phyloP scores from a whole-genome alignment of 148 eudicot species.

The Persicaria maculosa region DNA sequence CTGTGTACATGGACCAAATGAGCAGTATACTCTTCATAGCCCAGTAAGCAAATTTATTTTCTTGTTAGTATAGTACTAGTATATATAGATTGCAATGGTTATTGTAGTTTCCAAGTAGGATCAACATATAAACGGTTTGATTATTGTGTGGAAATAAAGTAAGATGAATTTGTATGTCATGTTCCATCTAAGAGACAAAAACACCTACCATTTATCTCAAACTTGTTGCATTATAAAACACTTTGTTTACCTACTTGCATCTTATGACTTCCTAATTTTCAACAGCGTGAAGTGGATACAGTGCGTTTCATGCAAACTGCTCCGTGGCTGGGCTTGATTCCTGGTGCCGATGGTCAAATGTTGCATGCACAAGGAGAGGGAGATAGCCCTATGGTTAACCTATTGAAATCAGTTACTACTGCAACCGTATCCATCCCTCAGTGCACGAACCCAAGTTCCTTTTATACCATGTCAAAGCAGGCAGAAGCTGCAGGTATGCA shows the following conservation, averaged over 20 bases:
- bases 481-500: slow-evolving; percentile 95
- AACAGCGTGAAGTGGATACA: slow-evolving; percentile 86
- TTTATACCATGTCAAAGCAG: slow-evolving; percentile 80
- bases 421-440: slow-evolving; percentile 57
- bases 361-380: slow-evolving; percentile 69
- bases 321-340: slow-evolving; percentile 88
- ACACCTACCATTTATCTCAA: not conserved
- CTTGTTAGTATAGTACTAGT: too few species aligned
- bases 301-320: slow-evolving; percentile 88
- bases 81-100: too few species aligned
- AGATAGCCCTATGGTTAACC: slow-evolving; percentile 81
- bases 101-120: not conserved
- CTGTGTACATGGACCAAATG: too few species aligned
- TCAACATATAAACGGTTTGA: not conserved
- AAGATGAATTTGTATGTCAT: not conserved
- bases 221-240: not conserved
- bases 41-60: not conserved
- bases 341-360: slow-evolving; percentile 80
- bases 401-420: slow-evolving; percentile 75
- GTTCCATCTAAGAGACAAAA: not conserved
- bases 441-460: slow-evolving; percentile 58
- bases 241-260: slow-evolving; percentile 5
- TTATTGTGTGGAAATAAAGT: not conserved
- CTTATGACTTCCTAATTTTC: not conserved
- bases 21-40: too few species aligned